Conservation (phyloP, 31 red algal species). For the Asparagopsis taxiformis region DNA sequence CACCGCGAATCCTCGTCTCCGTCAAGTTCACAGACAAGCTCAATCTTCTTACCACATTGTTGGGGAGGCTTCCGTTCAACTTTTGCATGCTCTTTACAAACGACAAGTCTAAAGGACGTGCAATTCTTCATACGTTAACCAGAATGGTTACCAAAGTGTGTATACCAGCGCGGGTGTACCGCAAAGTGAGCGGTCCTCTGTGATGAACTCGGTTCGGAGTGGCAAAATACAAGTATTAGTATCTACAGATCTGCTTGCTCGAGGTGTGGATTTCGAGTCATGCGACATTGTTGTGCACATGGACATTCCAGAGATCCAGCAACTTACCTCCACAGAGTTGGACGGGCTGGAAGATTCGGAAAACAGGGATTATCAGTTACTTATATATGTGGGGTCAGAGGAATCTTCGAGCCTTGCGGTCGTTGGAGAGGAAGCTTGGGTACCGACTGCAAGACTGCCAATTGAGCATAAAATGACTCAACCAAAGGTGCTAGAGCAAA, state of each 20-base stretch:
- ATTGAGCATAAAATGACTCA: not conserved
- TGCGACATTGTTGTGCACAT: slow-evolving; percentile 21
- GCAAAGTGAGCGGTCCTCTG: slow-evolving; percentile 15
- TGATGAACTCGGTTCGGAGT: not conserved
- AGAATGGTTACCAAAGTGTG: not conserved
- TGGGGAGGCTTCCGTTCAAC: slow-evolving; percentile 9
- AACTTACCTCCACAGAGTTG: slow-evolving; percentile 38
- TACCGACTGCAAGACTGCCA: not conserved
- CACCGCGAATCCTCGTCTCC: not conserved
- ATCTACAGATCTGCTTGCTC: slow-evolving; percentile 24
- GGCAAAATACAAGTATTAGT: slow-evolving; percentile 28
- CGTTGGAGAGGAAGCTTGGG: slow-evolving; percentile 9
- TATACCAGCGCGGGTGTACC: slow-evolving; percentile 23
- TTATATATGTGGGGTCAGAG: slow-evolving; percentile 1
- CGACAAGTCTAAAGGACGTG: slow-evolving; percentile 20
- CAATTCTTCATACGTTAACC: slow-evolving; percentile 4
- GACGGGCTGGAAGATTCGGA: slow-evolving; percentile 28
- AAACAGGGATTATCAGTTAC: slow-evolving; percentile 12
- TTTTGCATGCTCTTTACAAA: slow-evolving; percentile 47
- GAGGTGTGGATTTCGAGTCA: slow-evolving; percentile 6
- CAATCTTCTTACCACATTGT: not conserved
- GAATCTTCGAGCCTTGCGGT: not conserved
- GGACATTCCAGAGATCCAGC: slow-evolving; percentile 16
- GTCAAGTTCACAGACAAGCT: slow-evolving; percentile 4
- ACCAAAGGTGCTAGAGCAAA: not conserved